These are phyloP conservation scores for Tetrahymena elliotti DNA, from an alignment of 73 alveolate species.

Conservation along the genomic window DNA sequence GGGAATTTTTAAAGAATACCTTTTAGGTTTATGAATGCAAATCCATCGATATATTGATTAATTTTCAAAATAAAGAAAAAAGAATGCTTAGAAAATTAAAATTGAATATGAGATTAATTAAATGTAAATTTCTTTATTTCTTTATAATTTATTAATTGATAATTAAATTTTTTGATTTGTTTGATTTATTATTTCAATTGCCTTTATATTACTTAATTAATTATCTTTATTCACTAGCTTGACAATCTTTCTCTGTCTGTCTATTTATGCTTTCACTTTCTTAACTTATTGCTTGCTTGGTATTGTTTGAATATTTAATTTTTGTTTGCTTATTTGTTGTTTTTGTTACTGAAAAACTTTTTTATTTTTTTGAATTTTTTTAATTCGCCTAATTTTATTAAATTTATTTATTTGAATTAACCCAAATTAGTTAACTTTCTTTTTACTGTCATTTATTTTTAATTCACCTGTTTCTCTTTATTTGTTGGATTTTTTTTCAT, in stretches of 20 bases:
- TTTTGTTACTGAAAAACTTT: neutral
- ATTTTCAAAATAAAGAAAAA: neutral
- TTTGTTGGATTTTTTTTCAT: no score
- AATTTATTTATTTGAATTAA: no score
- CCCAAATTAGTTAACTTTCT: no score
- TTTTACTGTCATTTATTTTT: no score
- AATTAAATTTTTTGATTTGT: neutral
- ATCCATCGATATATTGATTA: neutral
- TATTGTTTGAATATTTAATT: no score
- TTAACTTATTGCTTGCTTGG: no score
- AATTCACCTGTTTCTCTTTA: no score
- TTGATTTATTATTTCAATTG: neutral
- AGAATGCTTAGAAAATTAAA: neutral
- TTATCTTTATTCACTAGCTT: neutral
- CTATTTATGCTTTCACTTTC: no score
- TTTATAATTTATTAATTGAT: no score
- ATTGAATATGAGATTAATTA: neutral
- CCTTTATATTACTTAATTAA: neutral
- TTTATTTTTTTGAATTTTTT: neutral
- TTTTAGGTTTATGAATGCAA: neutral
- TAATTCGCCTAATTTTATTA: neutral
- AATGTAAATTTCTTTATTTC: neutral
- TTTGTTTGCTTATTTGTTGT: neutral
- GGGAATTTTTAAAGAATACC: neutral
- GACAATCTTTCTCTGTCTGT: no score